phyloP scores from a whole-genome alignment of 768 basidiomycete genomes.

The Crucibulum laeve region DNA sequence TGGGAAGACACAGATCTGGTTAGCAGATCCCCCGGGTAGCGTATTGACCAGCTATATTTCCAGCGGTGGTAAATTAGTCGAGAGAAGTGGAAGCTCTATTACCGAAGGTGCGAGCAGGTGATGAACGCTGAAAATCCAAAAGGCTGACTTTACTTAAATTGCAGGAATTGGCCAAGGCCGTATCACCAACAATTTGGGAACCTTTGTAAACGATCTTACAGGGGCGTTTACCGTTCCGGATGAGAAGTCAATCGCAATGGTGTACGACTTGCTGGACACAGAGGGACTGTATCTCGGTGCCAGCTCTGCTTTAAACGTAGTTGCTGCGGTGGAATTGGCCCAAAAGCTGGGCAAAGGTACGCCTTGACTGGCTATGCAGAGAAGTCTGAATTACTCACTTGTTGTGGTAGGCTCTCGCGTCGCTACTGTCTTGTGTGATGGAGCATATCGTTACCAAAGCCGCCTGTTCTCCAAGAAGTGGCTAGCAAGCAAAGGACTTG shows the following conservation, averaged over 20 bases:
- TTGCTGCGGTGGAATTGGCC: conserved; percentile 88
- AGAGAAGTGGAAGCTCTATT: conserved; percentile 82
- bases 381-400: conserved; percentile 1
- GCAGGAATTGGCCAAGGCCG: conserved; percentile 96
- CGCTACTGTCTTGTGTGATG: conserved; percentile 90
- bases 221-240: conserved; percentile 89
- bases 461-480: conserved; percentile 92
- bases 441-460: conserved; percentile 96
- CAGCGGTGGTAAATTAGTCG: conserved; percentile 73
- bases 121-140: too few relatives aligned
- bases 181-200: conserved; percentile 85
- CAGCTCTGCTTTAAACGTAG: conserved; percentile 91
- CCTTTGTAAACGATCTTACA: conserved; percentile 70
- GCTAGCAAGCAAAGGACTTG: conserved; percentile 78
- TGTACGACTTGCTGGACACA: conserved; percentile 86
- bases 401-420: conserved; percentile 62
- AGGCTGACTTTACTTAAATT: too few relatives aligned
- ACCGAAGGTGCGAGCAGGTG: conserved; percentile 76
- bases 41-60: conserved; percentile 81
- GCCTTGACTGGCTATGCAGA: conserved; percentile 2
- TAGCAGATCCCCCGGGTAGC: conserved; percentile 96
- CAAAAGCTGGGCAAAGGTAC: conserved; percentile 78
- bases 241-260: conserved; percentile 85
- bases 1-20: conserved; percentile 82
- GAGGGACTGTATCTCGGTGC: conserved; percentile 96